Conservation (phyloP, 331 rosid species). For the Pyracantha coccinea region DNA sequence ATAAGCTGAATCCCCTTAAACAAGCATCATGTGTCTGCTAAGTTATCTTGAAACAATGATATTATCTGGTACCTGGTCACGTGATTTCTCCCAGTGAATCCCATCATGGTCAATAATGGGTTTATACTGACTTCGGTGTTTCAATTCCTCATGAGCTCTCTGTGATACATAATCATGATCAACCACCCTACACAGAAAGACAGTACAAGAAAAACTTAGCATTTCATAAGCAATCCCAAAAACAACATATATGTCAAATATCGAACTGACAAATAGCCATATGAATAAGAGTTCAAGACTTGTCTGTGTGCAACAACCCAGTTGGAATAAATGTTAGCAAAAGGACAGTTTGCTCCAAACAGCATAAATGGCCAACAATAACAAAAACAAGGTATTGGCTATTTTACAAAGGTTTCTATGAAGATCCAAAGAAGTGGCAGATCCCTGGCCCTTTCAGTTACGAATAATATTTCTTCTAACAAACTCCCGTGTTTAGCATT, state of each 20-base stretch:
- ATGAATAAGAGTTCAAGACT: not conserved
- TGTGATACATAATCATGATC: conserved; percentile 52
- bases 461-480: not conserved
- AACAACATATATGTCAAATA: not conserved
- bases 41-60: not conserved
- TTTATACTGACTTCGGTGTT: conserved; percentile 46
- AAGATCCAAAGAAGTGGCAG: not conserved
- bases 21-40: not conserved
- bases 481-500: not conserved
- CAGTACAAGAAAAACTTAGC: not conserved
- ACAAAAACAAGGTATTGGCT: not conserved
- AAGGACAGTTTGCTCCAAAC: not conserved
- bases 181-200: conserved; percentile 30
- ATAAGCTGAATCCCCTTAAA: not conserved
- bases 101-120: conserved; percentile 86
- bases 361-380: not conserved
- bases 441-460: not conserved
- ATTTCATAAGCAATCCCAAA: not conserved
- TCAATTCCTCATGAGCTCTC: conserved; percentile 68
- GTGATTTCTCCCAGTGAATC: conserved; percentile 41
- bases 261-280: not conserved
- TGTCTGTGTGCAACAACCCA: not conserved
- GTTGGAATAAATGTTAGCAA: not conserved
- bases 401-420: not conserved
- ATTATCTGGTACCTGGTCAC: conserved; percentile 41